phyloP scores from a whole-genome alignment of 441 rosid genomes.

The Adansonia grandidieri region DNA sequence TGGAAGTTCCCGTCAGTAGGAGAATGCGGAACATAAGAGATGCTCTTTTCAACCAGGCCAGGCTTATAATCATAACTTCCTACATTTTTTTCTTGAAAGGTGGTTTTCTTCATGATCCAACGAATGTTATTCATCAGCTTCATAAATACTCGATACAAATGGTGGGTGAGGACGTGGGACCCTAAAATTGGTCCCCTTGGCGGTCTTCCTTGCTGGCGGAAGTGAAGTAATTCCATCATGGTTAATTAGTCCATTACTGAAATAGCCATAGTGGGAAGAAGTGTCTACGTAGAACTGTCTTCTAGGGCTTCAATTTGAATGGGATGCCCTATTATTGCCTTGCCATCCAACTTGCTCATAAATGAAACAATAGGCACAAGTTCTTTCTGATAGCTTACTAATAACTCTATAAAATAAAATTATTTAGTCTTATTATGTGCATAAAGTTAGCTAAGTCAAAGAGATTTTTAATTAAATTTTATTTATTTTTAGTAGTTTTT shows the following conservation, averaged over 20 bases:
- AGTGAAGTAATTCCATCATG: conserved; percentile 52
- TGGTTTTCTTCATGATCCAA: conserved; percentile 51
- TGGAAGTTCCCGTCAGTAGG: conserved; percentile 50
- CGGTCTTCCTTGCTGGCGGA: conserved; percentile 87
- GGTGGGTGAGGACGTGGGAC: conserved; percentile 64
- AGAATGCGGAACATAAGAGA: conserved; percentile 47
- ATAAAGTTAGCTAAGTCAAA: too few relatives aligned
- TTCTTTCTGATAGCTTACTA: conserved; percentile 54
- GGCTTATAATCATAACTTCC: conserved; percentile 50
- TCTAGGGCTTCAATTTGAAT: conserved; percentile 71
- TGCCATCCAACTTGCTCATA: conserved; percentile 78
- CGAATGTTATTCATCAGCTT: conserved; percentile 41
- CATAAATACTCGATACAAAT: conserved; percentile 49
- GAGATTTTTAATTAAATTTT: too few relatives aligned
- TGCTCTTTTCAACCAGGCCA: conserved; percentile 49
- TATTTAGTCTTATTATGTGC: too few relatives aligned
- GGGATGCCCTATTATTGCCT: conserved; percentile 90
- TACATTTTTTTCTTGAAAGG: conserved; percentile 42
- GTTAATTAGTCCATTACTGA: conserved; percentile 47
- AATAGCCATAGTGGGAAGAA: conserved; percentile 48
- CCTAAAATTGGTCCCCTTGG: conserved; percentile 81
- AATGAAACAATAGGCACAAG: conserved; percentile 85
- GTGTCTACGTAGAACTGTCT: conserved; percentile 70
- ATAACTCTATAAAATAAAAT: too few relatives aligned
- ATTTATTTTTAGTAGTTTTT: too few relatives aligned